Base-by-base conservation (phyloP, 768 basidiomycete genomes). In the Amanita molliuscula region DNA sequence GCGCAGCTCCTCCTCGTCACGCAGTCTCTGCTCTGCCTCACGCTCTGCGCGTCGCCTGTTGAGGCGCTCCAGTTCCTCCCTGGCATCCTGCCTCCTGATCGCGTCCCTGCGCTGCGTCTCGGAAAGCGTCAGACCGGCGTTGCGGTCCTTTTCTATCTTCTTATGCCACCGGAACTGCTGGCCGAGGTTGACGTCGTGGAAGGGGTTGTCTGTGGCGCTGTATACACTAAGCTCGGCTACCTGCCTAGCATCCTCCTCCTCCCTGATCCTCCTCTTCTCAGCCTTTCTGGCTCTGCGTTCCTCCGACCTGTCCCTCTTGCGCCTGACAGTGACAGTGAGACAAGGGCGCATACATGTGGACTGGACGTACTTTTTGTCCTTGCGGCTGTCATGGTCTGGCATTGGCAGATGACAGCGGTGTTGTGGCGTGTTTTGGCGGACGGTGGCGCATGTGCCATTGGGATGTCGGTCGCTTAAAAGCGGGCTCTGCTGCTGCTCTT, bases 131-230 rank as follows among this genome's bases (percentile, higher is more conserved):
- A 98, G 60, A 1, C 96, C 96, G 53, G 80, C 69, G 67, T 95
- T 97, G 59, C 81, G 78, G 64, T 99, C 96, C 71, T 92, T 91
- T 65, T 99, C 96, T 23, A 82, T 79, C 72, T 99, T 99, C 75
- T 99, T 99, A 69, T 93, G 89, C 96, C 96, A 99, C 51, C 88
- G 82, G 66, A 99, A 99, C 63, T 94, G 91, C 62, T 97, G 90
- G 18, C 84, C 86, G 28, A 98, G 83, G 65, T 98, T 97, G 54
- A 90, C 84, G 59, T 98, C 96, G 67, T 96, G 91, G 72, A 98
- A 99, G 0, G 96, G 96, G 61, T 98, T 99, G 73, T 98, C 94
- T 10, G 84, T 82, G 42, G 93, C 89, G 56, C 91, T 93, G 72
- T 98, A 98, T 56, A 96, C 86, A 56, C 92, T 94, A 37, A 98